Conservation (phyloP, 768 basidiomycete species). For the Lentinula sp. region DNA sequence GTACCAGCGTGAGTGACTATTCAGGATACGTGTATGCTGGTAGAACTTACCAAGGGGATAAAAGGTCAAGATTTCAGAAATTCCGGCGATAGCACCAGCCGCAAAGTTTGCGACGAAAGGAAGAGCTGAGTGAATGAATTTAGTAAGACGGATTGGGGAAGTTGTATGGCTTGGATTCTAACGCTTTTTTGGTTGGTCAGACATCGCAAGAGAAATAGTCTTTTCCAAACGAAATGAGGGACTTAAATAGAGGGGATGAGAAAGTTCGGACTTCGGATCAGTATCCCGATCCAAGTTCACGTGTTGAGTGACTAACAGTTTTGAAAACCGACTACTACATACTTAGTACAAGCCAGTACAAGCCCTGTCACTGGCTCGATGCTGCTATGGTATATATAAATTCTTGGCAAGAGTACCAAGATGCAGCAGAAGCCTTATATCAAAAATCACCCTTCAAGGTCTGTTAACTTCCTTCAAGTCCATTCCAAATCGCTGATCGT, state of each 20-base stretch:
- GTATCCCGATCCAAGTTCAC: not conserved
- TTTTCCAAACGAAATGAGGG: not conserved
- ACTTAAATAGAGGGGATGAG: slow-evolving; percentile 4
- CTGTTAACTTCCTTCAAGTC: slow-evolving; percentile 16
- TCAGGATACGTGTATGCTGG: not conserved
- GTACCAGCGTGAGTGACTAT: slow-evolving; percentile 2
- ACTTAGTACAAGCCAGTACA: not conserved
- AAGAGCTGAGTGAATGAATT: slow-evolving; percentile 43
- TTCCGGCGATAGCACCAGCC: slow-evolving; percentile 94
- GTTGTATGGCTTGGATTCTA: not conserved
- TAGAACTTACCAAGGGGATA: slow-evolving; percentile 69
- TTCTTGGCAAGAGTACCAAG: slow-evolving; percentile 86
- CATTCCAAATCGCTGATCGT: not conserved
- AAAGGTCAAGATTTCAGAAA: slow-evolving; percentile 78
- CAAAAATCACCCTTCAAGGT: slow-evolving; percentile 73
- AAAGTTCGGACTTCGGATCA: not conserved
- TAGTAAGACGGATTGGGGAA: not conserved
- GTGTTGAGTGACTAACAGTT: not conserved
- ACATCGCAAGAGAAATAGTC: slow-evolving; percentile 8
- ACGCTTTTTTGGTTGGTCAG: slow-evolving; percentile 25
- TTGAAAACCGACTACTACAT: not conserved
- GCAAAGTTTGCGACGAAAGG: slow-evolving; percentile 88
- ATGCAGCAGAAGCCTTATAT: slow-evolving; percentile 86
- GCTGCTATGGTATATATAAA: slow-evolving; percentile 75
- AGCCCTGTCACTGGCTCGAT: not conserved